Conservation (phyloP, 1,139 yeast species). For the Scheffersomyces cryptocercus region DNA sequence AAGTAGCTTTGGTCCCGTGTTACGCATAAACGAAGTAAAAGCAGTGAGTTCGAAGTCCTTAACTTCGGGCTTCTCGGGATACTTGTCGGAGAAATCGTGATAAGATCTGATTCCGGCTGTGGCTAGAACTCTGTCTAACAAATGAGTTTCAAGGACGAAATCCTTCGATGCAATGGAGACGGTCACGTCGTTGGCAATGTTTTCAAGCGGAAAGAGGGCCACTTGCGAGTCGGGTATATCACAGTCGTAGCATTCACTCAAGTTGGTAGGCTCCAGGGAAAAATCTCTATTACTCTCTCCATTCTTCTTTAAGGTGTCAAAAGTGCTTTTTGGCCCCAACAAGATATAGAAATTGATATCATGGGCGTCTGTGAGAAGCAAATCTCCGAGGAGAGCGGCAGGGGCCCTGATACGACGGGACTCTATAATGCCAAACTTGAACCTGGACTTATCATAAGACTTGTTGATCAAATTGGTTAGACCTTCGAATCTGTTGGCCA, state of each 20-base stretch:
- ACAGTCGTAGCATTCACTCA: slow-evolving; percentile 23
- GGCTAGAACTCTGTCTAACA: slow-evolving; percentile 35
- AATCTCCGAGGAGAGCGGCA: slow-evolving; percentile 28
- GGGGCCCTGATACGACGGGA: slow-evolving; percentile 41
- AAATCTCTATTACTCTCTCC: slow-evolving; percentile 25
- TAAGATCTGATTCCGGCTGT: slow-evolving; percentile 50
- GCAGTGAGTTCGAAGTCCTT: slow-evolving; percentile 47
- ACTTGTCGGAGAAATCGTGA: slow-evolving; percentile 14
- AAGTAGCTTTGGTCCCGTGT: slow-evolving; percentile 40
- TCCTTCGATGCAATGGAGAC: slow-evolving; percentile 18
- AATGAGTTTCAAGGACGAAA: slow-evolving; percentile 18
- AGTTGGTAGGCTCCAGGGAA: slow-evolving; percentile 12
- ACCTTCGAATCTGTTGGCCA: slow-evolving; percentile 13
- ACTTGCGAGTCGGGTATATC: slow-evolving; percentile 28
- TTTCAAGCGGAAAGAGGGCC: slow-evolving; percentile 14
- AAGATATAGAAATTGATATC: slow-evolving; percentile 25
- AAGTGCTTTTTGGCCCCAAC: slow-evolving; percentile 26
- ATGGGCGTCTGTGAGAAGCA: slow-evolving; percentile 24
- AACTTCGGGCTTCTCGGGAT: slow-evolving; percentile 1
- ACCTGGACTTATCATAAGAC: slow-evolving; percentile 50
- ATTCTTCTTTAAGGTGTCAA: slow-evolving; percentile 12
- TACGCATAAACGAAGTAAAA: slow-evolving; percentile 51
- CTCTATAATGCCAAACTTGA: slow-evolving; percentile 42
- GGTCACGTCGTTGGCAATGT: slow-evolving; percentile 11
- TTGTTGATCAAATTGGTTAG: slow-evolving; percentile 37